These are phyloP conservation scores for Marasmius oreades DNA, from an alignment of 1,284 basidiomycete species.

Conservation along the genomic window DNA sequence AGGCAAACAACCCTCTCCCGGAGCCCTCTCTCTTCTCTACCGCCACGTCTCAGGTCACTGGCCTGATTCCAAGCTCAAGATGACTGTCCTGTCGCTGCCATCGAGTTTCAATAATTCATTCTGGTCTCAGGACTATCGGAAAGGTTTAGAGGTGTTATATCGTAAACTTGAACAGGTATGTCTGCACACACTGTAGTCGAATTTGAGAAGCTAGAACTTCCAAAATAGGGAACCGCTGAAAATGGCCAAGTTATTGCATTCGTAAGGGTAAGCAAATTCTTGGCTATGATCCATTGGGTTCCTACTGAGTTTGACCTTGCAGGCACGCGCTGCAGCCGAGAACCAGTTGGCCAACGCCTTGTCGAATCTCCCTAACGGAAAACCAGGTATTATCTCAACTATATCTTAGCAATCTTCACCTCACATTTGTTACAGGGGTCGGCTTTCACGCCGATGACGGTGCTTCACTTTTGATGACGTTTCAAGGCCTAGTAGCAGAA, in stretches of 20 bases:
- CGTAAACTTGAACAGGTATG: constrained; percentile 74
- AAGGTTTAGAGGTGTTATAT: constrained; percentile 76
- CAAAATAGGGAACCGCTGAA: constrained; percentile 64
- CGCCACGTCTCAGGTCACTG: constrained; percentile 1
- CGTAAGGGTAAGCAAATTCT: constrained; percentile 57
- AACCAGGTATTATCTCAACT: constrained; percentile 43
- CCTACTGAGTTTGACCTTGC: constrained; percentile 12
- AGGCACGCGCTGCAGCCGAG: constrained; percentile 69
- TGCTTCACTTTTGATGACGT: constrained; percentile 72
- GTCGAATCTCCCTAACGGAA: constrained; percentile 47
- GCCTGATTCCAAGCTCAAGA: constrained; percentile 27
- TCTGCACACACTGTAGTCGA: constrained; percentile 7
- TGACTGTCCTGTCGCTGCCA: constrained; percentile 85
- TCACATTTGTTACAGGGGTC: constrained; percentile 33
- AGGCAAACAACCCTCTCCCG: background rate
- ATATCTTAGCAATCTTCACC: background rate
- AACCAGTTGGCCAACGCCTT: constrained; percentile 55
- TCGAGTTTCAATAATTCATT: constrained; percentile 86
- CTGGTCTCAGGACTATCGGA: constrained; percentile 87
- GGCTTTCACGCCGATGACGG: constrained; percentile 79
- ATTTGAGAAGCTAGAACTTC: constrained; percentile 9
- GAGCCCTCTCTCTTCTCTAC: background rate
- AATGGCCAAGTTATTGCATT: constrained; percentile 80
- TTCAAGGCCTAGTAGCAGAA: constrained; percentile 75
- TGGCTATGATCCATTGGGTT: background rate